Evolutionary conservation across 2,329 filamentous ascomycete species (phyloP), one percentile per base, ranked within the genome.

Genomic region (Penicillium sp.): DNA sequence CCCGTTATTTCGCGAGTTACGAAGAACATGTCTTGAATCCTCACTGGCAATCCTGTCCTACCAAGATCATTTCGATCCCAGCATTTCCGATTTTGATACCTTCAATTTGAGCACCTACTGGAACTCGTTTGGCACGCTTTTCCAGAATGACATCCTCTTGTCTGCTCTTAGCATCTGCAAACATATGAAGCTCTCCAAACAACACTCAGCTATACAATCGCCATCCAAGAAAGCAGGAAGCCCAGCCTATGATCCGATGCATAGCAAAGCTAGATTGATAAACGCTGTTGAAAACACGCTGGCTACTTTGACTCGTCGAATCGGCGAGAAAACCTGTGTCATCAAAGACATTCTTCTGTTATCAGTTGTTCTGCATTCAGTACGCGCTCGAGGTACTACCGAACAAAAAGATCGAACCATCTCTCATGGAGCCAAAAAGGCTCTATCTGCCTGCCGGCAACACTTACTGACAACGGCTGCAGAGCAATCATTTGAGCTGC

Each of bases 41-140:
- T 65, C 62, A 9, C 50, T 67, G 2, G 59, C 63, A 38, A 47
- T 68, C 16, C 41, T 64, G 2, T 65, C 63, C 21, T 68, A 64
- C 18, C 68, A 70, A 48, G 66, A 70, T 26, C 53, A 64, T 13
- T 70, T 71, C 31, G 68, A 70, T 48, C 67, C 67, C 0, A 59
- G 53, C 7, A 61, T 64, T 29, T 59, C 61, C 1, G 65, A 66
- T n/a, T 50, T 66, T 12, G 60, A 69, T 33, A 45, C 64, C 0
- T 56, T 56, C 15, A 54, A 62, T 6, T 58, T 61, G 1, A 57
- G 55, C 26, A 51, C 49, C 12, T 65, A 58, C 29, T 66, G 60
- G 59, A 61, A 67, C 31, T 57, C 67, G 10, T 71, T 70, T 54
- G 62, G 65, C 26, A 46, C 50, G 1, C 53, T 65, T 29, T 71